Evolutionary conservation across 1,284 basidiomycete species (phyloP).

Genomic region (Trichosporon sp.): DNA sequence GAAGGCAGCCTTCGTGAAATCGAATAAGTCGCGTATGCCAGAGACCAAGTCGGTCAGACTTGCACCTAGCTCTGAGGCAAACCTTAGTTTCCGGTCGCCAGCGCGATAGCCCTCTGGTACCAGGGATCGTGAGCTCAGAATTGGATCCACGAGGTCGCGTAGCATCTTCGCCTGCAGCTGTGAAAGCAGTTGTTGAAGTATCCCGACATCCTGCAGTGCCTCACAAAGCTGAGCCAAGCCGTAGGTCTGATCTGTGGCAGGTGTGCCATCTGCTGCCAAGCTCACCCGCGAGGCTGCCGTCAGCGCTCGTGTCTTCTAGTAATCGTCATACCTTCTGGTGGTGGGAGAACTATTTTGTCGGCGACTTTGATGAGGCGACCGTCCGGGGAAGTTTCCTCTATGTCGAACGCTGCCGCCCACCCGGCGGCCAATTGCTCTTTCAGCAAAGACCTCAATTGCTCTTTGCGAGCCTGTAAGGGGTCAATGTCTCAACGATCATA

Average conservation of each 20-base stretch:
- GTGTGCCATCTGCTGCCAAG: not conserved
- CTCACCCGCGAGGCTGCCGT: not conserved
- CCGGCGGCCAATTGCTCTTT: not conserved
- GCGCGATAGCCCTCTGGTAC: not conserved
- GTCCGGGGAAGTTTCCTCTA: not conserved
- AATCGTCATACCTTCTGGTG: not conserved
- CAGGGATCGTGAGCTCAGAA: not conserved
- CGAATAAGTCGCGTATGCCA: not conserved
- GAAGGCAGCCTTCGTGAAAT: not conserved
- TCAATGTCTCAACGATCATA: not conserved
- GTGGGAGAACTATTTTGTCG: not conserved
- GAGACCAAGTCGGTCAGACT: not conserved
- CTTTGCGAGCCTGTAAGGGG: not conserved
- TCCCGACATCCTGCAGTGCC: not conserved
- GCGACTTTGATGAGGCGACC: not conserved
- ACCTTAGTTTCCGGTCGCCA: not conserved
- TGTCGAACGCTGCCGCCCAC: not conserved
- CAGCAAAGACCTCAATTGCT: not conserved
- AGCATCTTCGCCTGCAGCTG: not conserved
- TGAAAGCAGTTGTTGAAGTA: not conserved
- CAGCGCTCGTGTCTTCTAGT: not conserved
- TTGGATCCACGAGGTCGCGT: not conserved
- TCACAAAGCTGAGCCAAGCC: not conserved
- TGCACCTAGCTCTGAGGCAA: not conserved
- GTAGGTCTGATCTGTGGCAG: not conserved